Evolutionary conservation across 2,329 filamentous ascomycete genomes (phyloP).

Genomic region (Atkinsonella hypoxylon): DNA sequence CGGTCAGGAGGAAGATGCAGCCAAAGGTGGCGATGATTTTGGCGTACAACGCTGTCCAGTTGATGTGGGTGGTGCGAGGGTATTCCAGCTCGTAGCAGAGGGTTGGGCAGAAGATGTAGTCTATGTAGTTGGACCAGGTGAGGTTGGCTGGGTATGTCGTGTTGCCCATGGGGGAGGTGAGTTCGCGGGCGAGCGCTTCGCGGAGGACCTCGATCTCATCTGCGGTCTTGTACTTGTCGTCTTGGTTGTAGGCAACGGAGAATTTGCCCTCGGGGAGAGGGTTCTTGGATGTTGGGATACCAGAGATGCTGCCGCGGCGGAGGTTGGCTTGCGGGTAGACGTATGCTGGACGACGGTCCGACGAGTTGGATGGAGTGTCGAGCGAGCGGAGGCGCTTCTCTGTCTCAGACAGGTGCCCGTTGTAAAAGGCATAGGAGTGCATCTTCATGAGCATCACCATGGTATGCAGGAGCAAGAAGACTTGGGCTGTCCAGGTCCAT

Average conservation of each 20-base stretch:
- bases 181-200: constrained; percentile 77
- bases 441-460: constrained; percentile 96
- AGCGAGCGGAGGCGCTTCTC: constrained; percentile 68
- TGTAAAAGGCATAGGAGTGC: constrained; percentile 98
- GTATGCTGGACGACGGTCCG: constrained; percentile 56
- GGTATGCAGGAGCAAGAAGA: constrained; percentile 85
- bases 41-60: constrained; percentile 70
- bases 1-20: constrained; percentile 86
- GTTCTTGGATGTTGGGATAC: constrained; percentile 14
- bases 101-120: constrained; percentile 86
- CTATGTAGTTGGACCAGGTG: constrained; percentile 67
- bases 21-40: constrained; percentile 88
- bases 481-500: constrained; percentile 96
- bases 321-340: constrained; percentile 58
- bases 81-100: constrained; percentile 98
- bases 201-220: constrained; percentile 58
- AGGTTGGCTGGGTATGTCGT: constrained; percentile 87
- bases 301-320: constrained; percentile 27
- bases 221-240: constrained; percentile 12
- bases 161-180: constrained; percentile 81
- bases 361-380: constrained; percentile 54
- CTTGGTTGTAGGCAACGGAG: constrained; percentile 13
- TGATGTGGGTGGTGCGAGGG: constrained; percentile 61
- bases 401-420: constrained; percentile 84
- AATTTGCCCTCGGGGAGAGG: constrained; percentile 4